phyloP scores from a whole-genome alignment of 2,329 filamentous ascomycete species.

The Epichloe brachyelytri region DNA sequence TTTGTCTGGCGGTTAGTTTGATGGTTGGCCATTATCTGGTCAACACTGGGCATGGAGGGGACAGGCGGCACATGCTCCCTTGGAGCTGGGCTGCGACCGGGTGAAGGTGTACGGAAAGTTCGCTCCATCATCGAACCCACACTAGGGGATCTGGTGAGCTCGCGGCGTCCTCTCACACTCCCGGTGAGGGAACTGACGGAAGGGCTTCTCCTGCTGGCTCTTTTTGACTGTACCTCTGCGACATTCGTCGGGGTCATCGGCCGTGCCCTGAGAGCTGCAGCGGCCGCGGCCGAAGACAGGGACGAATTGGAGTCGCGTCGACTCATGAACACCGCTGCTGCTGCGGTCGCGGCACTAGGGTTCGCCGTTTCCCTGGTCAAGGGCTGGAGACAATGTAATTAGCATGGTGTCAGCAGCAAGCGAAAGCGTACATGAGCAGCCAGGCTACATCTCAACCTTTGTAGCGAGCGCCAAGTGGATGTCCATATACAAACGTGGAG shows the following conservation, averaged over 20 bases:
- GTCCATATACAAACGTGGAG: background rate
- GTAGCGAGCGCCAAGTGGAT: background rate
- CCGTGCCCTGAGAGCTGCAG: slow-evolving; percentile 67
- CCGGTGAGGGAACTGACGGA: slow-evolving; percentile 58
- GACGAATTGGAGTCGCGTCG: slow-evolving; percentile 51
- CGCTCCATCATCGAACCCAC: slow-evolving; percentile 76
- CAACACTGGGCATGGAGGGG: slow-evolving; percentile 52
- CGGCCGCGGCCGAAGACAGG: slow-evolving; percentile 75
- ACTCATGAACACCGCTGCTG: slow-evolving; percentile 62
- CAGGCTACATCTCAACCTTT: background rate
- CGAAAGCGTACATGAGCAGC: background rate
- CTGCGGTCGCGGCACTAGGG: slow-evolving; percentile 65
- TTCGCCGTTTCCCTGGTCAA: slow-evolving; percentile 51
- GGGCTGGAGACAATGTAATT: slow-evolving; percentile 31
- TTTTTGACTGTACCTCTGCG: slow-evolving; percentile 75
- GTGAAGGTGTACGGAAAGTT: slow-evolving; percentile 72
- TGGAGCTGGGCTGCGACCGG: slow-evolving; percentile 28
- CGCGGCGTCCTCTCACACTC: slow-evolving; percentile 24
- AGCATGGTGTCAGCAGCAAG: background rate
- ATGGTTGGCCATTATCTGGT: slow-evolving; percentile 14
- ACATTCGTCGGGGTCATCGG: slow-evolving; percentile 69
- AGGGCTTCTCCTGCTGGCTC: slow-evolving; percentile 58
- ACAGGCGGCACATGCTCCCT: slow-evolving; percentile 52
- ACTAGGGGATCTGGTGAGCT: slow-evolving; percentile 54
- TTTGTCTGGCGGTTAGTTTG: slow-evolving; percentile 15